A percentile compares a stretch with the other conserved stretches of the same genome.
Evolutionary conservation across 805 yeast genomes (phyloP).

Genomic region (Nakazawaea populi): DNA sequence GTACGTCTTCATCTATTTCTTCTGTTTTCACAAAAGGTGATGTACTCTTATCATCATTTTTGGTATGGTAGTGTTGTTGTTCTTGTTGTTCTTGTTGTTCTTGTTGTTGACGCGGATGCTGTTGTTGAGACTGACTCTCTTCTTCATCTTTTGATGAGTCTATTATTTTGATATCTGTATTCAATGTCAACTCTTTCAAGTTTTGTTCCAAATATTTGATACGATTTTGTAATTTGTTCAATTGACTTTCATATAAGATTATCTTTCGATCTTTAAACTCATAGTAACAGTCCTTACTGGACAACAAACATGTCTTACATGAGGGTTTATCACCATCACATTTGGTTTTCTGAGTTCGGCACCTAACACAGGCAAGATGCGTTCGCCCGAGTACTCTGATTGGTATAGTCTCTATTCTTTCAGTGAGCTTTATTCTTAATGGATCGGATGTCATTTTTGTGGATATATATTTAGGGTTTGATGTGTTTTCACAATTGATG

Average conservation of each 20-base stretch:
- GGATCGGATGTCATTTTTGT: not conserved
- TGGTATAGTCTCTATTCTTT: constrained; percentile 16
- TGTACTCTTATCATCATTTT: not conserved
- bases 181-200: constrained; percentile 5
- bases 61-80: not conserved
- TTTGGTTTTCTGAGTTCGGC: constrained; percentile 44
- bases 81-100: not conserved
- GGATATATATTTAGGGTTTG: no score
- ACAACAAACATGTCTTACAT: constrained; percentile 20
- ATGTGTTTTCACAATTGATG: no score
- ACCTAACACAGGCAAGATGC: constrained; percentile 41
- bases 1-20: not conserved
- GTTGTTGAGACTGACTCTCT: constrained; percentile 3
- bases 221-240: constrained; percentile 19
- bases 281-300: constrained; percentile 19
- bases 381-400: constrained; percentile 21
- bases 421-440: constrained; percentile 9
- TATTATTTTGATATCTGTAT: constrained; percentile 2
- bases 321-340: constrained; percentile 36
- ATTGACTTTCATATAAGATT: constrained; percentile 22
- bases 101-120: not conserved
- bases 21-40: not conserved
- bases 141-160: constrained; percentile 10
- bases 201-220: constrained; percentile 18
- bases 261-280: constrained; percentile 24